Conservation (phyloP, 495 filamentous ascomycete genomes). For the Penicillium herquei region DNA sequence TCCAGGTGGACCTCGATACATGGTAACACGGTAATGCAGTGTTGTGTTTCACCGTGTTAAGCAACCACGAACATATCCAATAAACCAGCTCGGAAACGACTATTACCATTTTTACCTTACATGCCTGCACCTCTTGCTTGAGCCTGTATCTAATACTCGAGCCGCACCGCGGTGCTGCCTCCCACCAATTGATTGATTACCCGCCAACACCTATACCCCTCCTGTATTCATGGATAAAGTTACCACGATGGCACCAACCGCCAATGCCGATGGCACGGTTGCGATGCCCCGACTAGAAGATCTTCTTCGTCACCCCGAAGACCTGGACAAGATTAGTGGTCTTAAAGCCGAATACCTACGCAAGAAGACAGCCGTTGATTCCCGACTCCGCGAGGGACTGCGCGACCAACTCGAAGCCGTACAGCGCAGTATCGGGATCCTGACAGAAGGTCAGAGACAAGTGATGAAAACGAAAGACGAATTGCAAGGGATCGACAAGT, state of each 20-base stretch:
- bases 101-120: background rate
- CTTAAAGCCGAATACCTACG: slow-evolving; percentile 91
- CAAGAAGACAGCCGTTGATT: slow-evolving; percentile 89
- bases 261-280: slow-evolving; percentile 40
- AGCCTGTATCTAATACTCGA: slow-evolving; percentile 8
- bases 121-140: slow-evolving; percentile 5
- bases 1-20: slow-evolving; percentile 6
- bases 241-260: slow-evolving; percentile 37
- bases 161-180: slow-evolving; percentile 4
- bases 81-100: background rate
- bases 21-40: background rate
- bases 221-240: slow-evolving; percentile 6
- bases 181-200: background rate
- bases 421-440: slow-evolving; percentile 81
- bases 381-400: slow-evolving; percentile 81
- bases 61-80: background rate
- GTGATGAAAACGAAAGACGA: slow-evolving; percentile 91
- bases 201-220: slow-evolving; percentile 1
- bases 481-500: slow-evolving; percentile 96
- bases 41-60: background rate
- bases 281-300: slow-evolving; percentile 50
- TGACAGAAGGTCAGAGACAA: slow-evolving; percentile 83
- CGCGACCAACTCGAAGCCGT: slow-evolving; percentile 89
- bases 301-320: slow-evolving; percentile 66
- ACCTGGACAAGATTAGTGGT: slow-evolving; percentile 90